phyloP scores from a whole-genome alignment of 257 asterid genomes.

The Ilex aquifolium region DNA sequence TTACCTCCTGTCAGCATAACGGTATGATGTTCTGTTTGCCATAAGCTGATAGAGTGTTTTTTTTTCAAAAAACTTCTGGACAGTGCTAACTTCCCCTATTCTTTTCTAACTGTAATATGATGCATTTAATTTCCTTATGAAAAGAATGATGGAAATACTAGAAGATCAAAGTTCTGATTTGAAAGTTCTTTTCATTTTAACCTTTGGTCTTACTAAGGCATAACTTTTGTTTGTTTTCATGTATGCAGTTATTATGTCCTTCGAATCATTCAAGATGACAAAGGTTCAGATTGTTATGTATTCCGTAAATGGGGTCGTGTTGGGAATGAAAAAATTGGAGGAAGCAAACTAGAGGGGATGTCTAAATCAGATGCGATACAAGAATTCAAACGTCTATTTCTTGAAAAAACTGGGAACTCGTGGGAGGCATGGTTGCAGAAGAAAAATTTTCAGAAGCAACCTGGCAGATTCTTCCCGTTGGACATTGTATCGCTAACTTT shows the following conservation, averaged over 20 bases:
- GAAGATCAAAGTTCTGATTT: no score
- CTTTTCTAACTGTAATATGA: no score
- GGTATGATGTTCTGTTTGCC: no score
- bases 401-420: slow-evolving; percentile 87
- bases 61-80: no score
- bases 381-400: slow-evolving; percentile 77
- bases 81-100: no score
- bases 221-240: slow-evolving; percentile 1
- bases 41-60: no score
- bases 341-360: slow-evolving; percentile 61
- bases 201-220: no score
- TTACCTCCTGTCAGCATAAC: no score
- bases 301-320: slow-evolving; percentile 99
- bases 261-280: slow-evolving; percentile 93
- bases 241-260: slow-evolving; percentile 77
- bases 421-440: slow-evolving; percentile 83
- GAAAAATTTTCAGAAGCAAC: slow-evolving; percentile 69
- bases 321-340: slow-evolving; percentile 89
- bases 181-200: no score
- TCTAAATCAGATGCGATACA: slow-evolving; percentile 56
- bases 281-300: slow-evolving; percentile 69
- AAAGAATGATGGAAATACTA: no score
- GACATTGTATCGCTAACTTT: slow-evolving; percentile 59
- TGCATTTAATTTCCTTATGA: no score
- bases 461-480: slow-evolving; percentile 83